A percentile compares a stretch with the other conserved stretches of the same genome.
Conservation (phyloP, 805 yeast genomes). For the Tetrapisispora taiwanensis region DNA sequence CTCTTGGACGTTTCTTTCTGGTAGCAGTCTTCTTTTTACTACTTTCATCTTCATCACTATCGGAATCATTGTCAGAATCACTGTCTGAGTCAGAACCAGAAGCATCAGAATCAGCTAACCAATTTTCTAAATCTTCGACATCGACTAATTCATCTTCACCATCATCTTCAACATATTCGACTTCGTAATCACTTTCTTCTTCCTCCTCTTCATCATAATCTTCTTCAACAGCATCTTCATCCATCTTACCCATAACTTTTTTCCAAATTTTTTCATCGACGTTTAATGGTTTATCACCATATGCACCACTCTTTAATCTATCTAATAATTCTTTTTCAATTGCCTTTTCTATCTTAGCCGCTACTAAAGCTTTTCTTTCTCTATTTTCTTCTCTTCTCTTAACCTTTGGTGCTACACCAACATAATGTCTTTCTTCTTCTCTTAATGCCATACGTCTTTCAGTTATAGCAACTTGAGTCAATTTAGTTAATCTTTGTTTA, state of each 20-base stretch:
- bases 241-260: constrained; percentile 78
- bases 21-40: constrained; percentile 27
- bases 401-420: constrained; percentile 87
- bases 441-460: constrained; percentile 86
- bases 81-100: constrained; percentile 27
- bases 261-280: constrained; percentile 96
- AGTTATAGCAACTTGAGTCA: constrained; percentile 91
- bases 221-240: constrained; percentile 49
- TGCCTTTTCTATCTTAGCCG: constrained; percentile 93
- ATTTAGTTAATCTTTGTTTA: constrained; percentile 88
- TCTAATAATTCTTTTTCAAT: constrained; percentile 92
- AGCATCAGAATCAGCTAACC: constrained; percentile 54
- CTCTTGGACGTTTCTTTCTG: constrained; percentile 53
- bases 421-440: constrained; percentile 88
- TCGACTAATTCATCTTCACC: constrained; percentile 86
- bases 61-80: constrained; percentile 31
- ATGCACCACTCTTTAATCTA: constrained; percentile 93
- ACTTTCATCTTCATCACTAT: constrained; percentile 29
- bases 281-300: constrained; percentile 94
- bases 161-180: constrained; percentile 83
- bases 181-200: constrained; percentile 51
- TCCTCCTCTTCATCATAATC: constrained; percentile 40
- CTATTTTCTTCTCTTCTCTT: constrained; percentile 89
- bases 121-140: constrained; percentile 83
- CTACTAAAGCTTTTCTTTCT: constrained; percentile 92